Evolutionary conservation across 768 basidiomycete species (phyloP).

Genomic region (Podaxis sp.): DNA sequence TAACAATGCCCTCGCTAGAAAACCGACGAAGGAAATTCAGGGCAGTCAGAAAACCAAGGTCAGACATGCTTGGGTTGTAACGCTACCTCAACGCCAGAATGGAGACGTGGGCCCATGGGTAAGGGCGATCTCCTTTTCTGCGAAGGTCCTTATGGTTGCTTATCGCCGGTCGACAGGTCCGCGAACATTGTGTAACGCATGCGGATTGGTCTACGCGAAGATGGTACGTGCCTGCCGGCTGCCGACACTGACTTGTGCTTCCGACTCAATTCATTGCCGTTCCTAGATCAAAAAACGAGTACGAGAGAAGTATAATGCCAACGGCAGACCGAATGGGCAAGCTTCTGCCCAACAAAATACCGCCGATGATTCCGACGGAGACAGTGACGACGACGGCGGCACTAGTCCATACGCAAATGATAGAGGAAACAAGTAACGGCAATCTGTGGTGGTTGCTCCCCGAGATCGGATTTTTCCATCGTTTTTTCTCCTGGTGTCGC

Average conservation of each 20-base stretch:
- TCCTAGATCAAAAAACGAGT: constrained; percentile 35
- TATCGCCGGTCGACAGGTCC: constrained; percentile 52
- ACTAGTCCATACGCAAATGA: constrained; percentile 8
- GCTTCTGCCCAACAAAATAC: constrained; percentile 11
- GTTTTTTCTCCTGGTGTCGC: not conserved
- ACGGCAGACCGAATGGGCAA: constrained; percentile 15
- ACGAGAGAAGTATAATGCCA: constrained; percentile 24
- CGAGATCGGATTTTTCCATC: not conserved
- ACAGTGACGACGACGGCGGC: constrained; percentile 14
- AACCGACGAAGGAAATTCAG: constrained; percentile 10
- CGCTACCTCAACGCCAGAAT: constrained; percentile 86
- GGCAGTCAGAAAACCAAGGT: constrained; percentile 33
- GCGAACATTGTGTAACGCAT: constrained; percentile 82
- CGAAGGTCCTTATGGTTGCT: not conserved
- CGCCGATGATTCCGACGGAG: constrained; percentile 15
- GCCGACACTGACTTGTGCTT: not conserved
- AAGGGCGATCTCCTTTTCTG: constrained; percentile 24
- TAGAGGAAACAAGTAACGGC: constrained; percentile 8
- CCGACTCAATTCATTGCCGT: constrained; percentile 5
- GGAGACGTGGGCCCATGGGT: constrained; percentile 85
- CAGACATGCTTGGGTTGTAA: constrained; percentile 81
- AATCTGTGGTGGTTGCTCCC: not conserved
- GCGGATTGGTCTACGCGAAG: constrained; percentile 86
- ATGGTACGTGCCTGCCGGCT: constrained; percentile 50
- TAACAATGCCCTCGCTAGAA: constrained; percentile 3